Evolutionary conservation across 1,139 yeast species (phyloP).

Genomic region (Debaryomycetaceae sp.): DNA sequence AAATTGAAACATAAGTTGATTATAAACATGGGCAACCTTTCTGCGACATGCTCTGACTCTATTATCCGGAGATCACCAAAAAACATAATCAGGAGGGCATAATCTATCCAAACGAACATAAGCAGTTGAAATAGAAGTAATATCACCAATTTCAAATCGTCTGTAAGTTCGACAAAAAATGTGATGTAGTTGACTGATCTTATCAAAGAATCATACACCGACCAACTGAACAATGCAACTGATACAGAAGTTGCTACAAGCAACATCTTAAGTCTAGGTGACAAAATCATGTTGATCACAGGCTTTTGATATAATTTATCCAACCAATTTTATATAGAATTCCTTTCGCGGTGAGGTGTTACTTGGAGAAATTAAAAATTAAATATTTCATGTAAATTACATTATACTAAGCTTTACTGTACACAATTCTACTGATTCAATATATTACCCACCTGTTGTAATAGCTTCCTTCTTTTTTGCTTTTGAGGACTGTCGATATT

Average conservation of each 20-base stretch:
- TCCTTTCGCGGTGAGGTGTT: not conserved
- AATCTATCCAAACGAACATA: constrained; percentile 37
- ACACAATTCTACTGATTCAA: constrained; percentile 4
- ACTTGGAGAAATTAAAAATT: not conserved
- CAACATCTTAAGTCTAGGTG: constrained; percentile 15
- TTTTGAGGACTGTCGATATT: constrained; percentile 11
- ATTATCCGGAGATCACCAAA: constrained; percentile 76
- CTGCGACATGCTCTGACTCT: constrained; percentile 76
- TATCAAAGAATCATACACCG: constrained; percentile 23
- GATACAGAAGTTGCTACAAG: constrained; percentile 25
- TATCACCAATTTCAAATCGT: constrained; percentile 31
- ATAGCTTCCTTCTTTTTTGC: constrained; percentile 12
- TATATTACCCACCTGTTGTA: constrained; percentile 7
- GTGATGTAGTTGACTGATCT: constrained; percentile 26
- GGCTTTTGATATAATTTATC: not conserved
- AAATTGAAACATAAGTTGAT: constrained; percentile 64
- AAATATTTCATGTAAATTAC: not conserved
- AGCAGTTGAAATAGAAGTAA: constrained; percentile 33
- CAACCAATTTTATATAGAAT: not conserved
- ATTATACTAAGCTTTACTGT: not conserved
- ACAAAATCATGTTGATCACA: constrained; percentile 4
- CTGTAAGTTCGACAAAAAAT: constrained; percentile 31
- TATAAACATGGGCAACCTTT: constrained; percentile 54
- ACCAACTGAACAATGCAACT: constrained; percentile 21
- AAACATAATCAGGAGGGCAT: constrained; percentile 44